A percentile compares a stretch with the other conserved stretches of the same genome.
Conservation (phyloP, 441 rosid species). For the Gossypium lobatum region DNA sequence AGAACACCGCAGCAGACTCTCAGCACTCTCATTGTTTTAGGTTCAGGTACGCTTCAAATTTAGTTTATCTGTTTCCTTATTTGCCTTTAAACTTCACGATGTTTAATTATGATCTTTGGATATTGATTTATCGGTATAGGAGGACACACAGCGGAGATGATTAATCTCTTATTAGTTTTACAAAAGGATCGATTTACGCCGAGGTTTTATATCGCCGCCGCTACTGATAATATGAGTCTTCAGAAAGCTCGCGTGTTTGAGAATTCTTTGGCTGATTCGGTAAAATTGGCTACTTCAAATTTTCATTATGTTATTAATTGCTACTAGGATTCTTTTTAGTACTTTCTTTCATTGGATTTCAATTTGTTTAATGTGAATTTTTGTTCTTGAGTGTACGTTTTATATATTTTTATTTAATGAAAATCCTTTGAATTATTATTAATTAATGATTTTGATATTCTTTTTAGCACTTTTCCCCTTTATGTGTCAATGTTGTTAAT, state of each 20-base stretch:
- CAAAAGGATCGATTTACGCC: slow-evolving; percentile 59
- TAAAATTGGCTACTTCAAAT: background rate
- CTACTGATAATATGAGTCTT: slow-evolving; percentile 91
- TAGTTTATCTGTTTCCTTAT: background rate
- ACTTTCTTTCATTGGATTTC: background rate
- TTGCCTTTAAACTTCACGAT: background rate
- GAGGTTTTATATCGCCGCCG: slow-evolving; percentile 75
- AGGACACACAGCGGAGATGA: slow-evolving; percentile 95
- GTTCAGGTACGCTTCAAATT: slow-evolving; percentile 49
- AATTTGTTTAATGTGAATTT: background rate
- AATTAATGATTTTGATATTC: background rate
- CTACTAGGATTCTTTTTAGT: background rate
- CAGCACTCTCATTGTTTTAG: slow-evolving; percentile 66
- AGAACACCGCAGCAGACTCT: slow-evolving; percentile 38
- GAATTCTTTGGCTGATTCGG: slow-evolving; percentile 42
- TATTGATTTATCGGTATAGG: slow-evolving; percentile 33
- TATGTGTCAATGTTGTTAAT: background rate
- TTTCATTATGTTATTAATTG: background rate
- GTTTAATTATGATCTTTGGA: background rate
- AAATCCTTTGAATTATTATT: background rate
- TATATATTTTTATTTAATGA: background rate
- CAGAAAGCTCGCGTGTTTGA: slow-evolving; percentile 76
- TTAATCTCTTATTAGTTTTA: slow-evolving; percentile 56
- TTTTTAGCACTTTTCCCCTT: background rate
- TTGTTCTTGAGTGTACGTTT: background rate